Evolutionary conservation across 768 basidiomycete genomes (phyloP), one percentile per base, ranked within the genome.

Genomic region (Lactarius sp.): DNA sequence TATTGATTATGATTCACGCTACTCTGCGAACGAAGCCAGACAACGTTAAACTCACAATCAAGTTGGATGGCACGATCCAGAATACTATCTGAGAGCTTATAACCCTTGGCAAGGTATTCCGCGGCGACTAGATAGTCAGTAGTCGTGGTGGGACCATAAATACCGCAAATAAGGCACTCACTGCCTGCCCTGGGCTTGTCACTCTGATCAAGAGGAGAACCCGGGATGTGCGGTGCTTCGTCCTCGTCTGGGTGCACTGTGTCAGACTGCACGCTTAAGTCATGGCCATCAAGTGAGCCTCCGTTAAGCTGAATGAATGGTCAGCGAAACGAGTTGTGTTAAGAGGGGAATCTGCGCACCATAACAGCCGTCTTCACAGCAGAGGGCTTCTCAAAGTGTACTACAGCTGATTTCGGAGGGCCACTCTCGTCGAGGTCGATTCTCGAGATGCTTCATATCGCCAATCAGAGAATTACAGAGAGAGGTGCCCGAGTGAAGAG

Each of bases 111-210:
- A 51, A 99, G 83, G 74, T 95, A 93, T 74, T 98, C 96, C 34
- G 96, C 95, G 33, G 90, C 89, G 70, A 97, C 92, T 85, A 71
- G 65, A 61, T 65, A 34, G 7, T 8, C 3, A 47, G 4, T 16
- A 44, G 41, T 31, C 46, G 37, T 59, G 61, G 62, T 18, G 47
- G 31, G 34, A 36, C 13, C 27, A 12, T 49, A 16, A 16, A 18
- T 22, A 39, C 42, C 36, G 41, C 22, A 13, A 14, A 20, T 1
- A 47, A n/a, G 18, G 1, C 6, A 76, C 86, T 69, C 69, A 90
- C 89, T 92, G 51, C 85, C 91, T 18, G 90, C 89, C 36, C 90
- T 79, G 1, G 96, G 96, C 78, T 99, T 99, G 75, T 96, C 94
- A 44, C 86, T 81, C 76, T 97, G 94, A 16, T 89, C 85, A 70